Conservation (phyloP, 192 early-diverging fungal genomes). For the Thamnidium elegans region DNA sequence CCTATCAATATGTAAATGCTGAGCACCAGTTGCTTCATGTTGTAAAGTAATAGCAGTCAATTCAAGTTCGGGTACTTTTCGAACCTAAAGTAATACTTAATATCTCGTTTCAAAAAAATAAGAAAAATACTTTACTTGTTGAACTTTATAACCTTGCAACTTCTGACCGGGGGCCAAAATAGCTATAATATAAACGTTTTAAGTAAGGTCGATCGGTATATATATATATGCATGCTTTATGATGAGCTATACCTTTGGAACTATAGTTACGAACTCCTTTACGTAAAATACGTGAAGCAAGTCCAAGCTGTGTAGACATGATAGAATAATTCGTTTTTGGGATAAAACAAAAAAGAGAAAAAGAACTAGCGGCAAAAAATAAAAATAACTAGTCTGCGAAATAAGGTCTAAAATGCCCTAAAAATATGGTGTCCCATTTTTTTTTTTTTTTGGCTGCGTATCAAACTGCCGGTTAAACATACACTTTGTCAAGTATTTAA, state of each 20-base stretch:
- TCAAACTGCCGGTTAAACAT: too few species aligned
- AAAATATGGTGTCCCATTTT: too few species aligned
- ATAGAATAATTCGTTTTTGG: background rate
- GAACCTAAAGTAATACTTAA: constrained; percentile 33
- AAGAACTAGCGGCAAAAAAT: too few species aligned
- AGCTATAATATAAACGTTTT: background rate
- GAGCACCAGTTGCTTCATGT: constrained; percentile 76
- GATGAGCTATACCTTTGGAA: constrained; percentile 4
- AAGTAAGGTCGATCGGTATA: background rate
- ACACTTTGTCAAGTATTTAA: too few species aligned
- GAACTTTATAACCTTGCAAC: constrained; percentile 21
- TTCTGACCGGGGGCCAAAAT: constrained; percentile 13
- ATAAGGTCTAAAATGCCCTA: too few species aligned
- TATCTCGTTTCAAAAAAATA: too few species aligned
- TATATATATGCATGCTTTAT: background rate
- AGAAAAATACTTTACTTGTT: constrained; percentile 16
- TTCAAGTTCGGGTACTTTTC: constrained; percentile 71
- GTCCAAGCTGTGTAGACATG: constrained; percentile 17
- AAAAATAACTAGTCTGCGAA: too few species aligned
- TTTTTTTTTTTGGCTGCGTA: too few species aligned
- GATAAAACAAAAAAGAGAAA: background rate
- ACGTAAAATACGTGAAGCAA: constrained; percentile 9
- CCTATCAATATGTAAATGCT: constrained; percentile 84
- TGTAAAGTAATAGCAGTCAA: constrained; percentile 71
- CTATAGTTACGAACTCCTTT: background rate